Evolutionary conservation across 192 early-diverging fungal genomes (phyloP).

Genomic region (Gamsiella multidivaricata): DNA sequence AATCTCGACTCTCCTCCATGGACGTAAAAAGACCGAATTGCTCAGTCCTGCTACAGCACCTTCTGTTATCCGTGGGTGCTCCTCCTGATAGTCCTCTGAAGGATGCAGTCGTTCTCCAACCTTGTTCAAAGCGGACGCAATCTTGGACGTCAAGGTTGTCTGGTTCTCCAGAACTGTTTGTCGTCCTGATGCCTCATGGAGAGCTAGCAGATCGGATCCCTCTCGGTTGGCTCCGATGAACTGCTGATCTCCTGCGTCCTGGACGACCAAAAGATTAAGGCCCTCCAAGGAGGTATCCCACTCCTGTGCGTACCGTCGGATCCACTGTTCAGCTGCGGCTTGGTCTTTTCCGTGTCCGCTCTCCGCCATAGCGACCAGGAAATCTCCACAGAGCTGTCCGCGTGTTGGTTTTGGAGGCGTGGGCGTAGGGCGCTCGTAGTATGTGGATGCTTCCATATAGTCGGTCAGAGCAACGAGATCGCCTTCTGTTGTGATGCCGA

Average conservation of each 20-base stretch:
- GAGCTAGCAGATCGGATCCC: conserved; percentile 6
- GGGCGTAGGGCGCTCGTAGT: background rate
- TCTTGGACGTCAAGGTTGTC: no score
- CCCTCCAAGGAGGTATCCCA: conserved; percentile 50
- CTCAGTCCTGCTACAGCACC: conserved; percentile 36
- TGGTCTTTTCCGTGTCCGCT: background rate
- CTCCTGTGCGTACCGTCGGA: conserved; percentile 11
- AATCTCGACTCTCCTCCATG: conserved; percentile 56
- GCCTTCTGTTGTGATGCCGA: conserved; percentile 57
- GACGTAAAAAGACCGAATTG: conserved; percentile 50
- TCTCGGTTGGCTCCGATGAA: conserved; percentile 52
- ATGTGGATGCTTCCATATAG: conserved; percentile 33
- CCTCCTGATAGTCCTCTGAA: no score
- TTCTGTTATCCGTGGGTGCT: background rate
- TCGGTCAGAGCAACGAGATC: conserved; percentile 60
- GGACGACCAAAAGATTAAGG: conserved; percentile 53
- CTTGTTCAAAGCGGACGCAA: background rate
- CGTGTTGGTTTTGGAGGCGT: conserved; percentile 13
- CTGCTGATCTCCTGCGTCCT: conserved; percentile 19
- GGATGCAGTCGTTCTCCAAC: no score
- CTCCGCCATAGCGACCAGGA: conserved; percentile 34
- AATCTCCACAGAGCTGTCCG: conserved; percentile 50
- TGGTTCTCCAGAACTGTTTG: no score
- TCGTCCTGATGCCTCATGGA: conserved; percentile 4
- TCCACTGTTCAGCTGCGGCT: conserved; percentile 11